Base-by-base conservation (phyloP, 495 filamentous ascomycete genomes). In the Trichoderma erinaceum region DNA sequence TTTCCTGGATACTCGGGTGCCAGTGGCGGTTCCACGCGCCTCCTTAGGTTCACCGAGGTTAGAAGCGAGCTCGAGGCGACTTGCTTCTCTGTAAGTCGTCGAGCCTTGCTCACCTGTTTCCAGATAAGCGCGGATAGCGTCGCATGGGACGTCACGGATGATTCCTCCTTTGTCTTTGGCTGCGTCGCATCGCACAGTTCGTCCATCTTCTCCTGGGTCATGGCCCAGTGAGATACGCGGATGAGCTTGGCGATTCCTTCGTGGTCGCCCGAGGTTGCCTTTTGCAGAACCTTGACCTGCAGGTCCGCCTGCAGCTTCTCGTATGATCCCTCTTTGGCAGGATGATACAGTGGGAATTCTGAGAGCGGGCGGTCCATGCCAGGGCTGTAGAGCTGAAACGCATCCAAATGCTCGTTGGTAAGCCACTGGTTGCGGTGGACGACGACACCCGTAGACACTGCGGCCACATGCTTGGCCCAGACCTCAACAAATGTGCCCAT, bases 201-300 rank as follows among this genome's bases (percentile, higher is more conserved):
- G 13, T 52, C 35, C 5, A 67, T 13, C 13, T 67, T 67, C 27
- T 56, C 66, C 29, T 67, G 46, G 15, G 66, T 29, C 25, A 67
- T 48, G 27, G 52, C 46, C 66, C 66, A 67, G 38, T 67, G 66
- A 21, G 44, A 56, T 5, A 67, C 46, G 13, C 46, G 66, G 46
- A 52, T 67, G 66, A 41, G 66, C 15, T 29, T 32, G 44, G 66
- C 66, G 7, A 67, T 35, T 11, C 35, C 66, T 7, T 67, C 66
- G 15, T 67, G 66, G 66, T 67, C 44, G 27, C 66, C 66, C 5
- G 66, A 46, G 16, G 56, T 38, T 21, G 66, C 66, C 66, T 21
- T n/a, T 46, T 67, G 27, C 66, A 67, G 48, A n/a, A 67, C 35
- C 66, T 67, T 41, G 23, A 44, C 66, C 66, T 67, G 66, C 44